These are phyloP conservation scores for Leccinum truebloodii DNA, from an alignment of 768 basidiomycete species.

Conservation along the genomic window DNA sequence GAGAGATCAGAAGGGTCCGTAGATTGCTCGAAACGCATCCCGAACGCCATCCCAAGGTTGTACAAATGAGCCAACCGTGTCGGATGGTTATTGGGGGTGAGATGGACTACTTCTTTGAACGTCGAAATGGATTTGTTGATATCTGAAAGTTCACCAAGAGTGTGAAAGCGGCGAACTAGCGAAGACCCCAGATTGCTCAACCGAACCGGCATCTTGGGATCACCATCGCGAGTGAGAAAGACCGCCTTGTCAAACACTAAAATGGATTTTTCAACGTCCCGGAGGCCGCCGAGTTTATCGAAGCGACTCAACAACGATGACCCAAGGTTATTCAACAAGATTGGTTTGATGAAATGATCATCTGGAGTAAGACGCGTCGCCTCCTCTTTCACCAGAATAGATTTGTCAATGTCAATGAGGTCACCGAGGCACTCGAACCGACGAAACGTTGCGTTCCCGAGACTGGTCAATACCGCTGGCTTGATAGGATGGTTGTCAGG, in stretches of 20 bases:
- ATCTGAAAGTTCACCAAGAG: background rate
- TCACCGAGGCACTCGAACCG: background rate
- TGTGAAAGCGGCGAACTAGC: background rate
- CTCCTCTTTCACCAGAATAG: background rate
- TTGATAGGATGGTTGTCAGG: background rate
- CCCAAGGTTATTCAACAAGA: background rate
- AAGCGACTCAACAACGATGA: background rate
- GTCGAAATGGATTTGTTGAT: background rate
- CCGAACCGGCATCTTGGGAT: background rate
- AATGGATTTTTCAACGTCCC: background rate
- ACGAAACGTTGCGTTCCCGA: background rate
- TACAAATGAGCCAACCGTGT: background rate
- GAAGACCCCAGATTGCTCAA: background rate
- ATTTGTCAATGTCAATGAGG: background rate
- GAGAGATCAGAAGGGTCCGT: no score
- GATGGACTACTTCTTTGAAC: background rate
- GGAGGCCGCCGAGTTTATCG: background rate
- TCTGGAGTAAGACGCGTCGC: background rate
- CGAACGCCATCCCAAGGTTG: background rate
- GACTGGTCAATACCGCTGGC: background rate
- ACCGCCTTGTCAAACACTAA: background rate
- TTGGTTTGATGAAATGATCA: background rate
- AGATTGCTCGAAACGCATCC: background rate
- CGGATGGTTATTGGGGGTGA: background rate
- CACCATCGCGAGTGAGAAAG: background rate